Conservation (phyloP, 768 basidiomycete genomes). For the Tricholoma sp. region DNA sequence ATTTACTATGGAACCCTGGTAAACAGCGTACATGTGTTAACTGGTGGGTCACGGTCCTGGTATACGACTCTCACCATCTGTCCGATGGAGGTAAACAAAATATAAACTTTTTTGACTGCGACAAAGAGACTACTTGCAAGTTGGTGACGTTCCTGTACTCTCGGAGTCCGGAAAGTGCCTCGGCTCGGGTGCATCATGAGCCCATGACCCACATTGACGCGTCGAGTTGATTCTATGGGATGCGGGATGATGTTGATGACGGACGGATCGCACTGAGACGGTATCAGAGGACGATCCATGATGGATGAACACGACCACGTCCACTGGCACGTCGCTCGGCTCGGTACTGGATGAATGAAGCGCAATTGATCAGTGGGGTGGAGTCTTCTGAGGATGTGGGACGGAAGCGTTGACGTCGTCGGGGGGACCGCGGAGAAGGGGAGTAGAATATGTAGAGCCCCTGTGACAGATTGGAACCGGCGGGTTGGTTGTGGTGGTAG, state of each 20-base stretch:
- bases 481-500: too few species aligned
- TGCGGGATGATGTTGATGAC: not conserved
- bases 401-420: not conserved
- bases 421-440: constrained; percentile 1
- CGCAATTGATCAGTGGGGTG: too few species aligned
- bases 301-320: too few species aligned
- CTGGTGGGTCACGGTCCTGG: too few species aligned
- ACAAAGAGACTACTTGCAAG: too few species aligned
- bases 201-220: not conserved
- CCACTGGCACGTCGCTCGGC: not conserved
- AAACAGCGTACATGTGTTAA: too few species aligned
- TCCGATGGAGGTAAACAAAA: too few species aligned
- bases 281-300: not conserved
- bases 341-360: too few species aligned
- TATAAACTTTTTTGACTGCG: not conserved
- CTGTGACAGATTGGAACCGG: too few species aligned
- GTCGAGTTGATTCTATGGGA: not conserved
- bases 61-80: too few species aligned
- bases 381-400: not conserved
- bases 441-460: not conserved
- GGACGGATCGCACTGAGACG: not conserved
- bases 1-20: not conserved
- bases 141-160: not conserved
- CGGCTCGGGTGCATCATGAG: not conserved
- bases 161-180: not conserved